Base-by-base conservation (phyloP, 805 yeast species). In the Priceomyces haplophilus region DNA sequence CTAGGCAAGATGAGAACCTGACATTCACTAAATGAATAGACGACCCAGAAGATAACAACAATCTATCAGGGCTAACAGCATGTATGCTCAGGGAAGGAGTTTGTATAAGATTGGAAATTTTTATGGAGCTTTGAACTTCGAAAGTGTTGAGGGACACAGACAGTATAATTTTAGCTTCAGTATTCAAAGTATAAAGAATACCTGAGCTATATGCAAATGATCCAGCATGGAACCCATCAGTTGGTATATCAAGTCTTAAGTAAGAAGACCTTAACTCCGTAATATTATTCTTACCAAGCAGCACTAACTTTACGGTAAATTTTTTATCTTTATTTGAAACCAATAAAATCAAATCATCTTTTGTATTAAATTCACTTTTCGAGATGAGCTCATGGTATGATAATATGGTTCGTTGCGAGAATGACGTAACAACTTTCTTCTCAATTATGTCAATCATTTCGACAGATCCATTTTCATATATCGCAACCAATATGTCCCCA, bases 21-120 rank as follows among this genome's bases (percentile, higher is more conserved):
- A 69, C 59, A 52, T 77, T 80, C 38, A 78, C 49, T 39, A 78
- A 56, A 31, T 67, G 64, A 27, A 77, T 53, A 40, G 67, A 62
- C 45, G 66, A 61, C 21, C 65, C 65, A 41, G 60, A 56, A 0
- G 78, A 59, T 7, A 78, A 47, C 8, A 78, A 55, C n/a, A 76
- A 49, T 49, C 83, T 64, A 49, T 74, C 76, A 11, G 71, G 56
- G 31, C 77, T 64, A 3, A 73, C 72, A 3, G 72, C 58, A 27
- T 54, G 13, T 6, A 36, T 36, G 7, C 19, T 18, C 15, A 23
- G 18, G 13, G 19, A 7, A 4, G 29, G 17, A 4, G 29, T 12
- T 12, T 36, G 15, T 8, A 36, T 23, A 12, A 24, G 21, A 23
- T 36, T 20, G 18, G 19, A 19, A 10, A 36, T 21, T 11, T 25